A percentile compares a stretch with the other conserved stretches of the same genome.
phyloP scores from a whole-genome alignment of 441 rosid genomes.

The Euphorbia schlechtendalii region DNA sequence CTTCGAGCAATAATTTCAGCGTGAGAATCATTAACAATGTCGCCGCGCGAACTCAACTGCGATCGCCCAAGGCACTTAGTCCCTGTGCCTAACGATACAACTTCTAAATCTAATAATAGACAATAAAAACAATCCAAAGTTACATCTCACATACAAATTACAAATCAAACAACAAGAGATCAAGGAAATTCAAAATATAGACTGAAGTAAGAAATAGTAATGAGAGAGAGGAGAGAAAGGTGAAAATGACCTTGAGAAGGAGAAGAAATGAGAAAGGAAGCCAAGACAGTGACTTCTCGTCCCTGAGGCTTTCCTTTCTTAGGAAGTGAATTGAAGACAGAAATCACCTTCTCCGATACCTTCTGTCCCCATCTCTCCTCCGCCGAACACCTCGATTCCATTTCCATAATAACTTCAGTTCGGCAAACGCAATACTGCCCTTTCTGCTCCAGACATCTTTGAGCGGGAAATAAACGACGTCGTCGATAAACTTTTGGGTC shows the following conservation, averaged over 20 bases:
- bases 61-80: slow-evolving; percentile 73
- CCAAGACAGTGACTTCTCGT: slow-evolving; percentile 71
- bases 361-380: slow-evolving; percentile 41
- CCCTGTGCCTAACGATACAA: slow-evolving; percentile 79
- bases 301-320: slow-evolving; percentile 97
- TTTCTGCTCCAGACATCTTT: not conserved
- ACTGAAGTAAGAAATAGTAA: not conserved
- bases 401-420: not conserved
- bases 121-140: not conserved
- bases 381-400: slow-evolving; percentile 2
- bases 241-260: slow-evolving; percentile 49
- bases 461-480: not conserved
- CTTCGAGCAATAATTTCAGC: slow-evolving; percentile 83
- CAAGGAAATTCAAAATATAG: too few relatives aligned
- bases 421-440: not conserved
- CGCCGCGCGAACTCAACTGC: slow-evolving; percentile 59
- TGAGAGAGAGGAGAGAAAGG: not conserved
- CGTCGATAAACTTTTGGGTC: too few relatives aligned
- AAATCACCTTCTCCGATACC: slow-evolving; percentile 49
- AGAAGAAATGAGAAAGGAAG: slow-evolving; percentile 79
- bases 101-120: slow-evolving; percentile 41
- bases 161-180: not conserved
- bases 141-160: not conserved
- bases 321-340: slow-evolving; percentile 53
- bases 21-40: slow-evolving; percentile 82